Evolutionary conservation across 805 yeast genomes (phyloP).

Genomic region (Lachancea sp.): DNA sequence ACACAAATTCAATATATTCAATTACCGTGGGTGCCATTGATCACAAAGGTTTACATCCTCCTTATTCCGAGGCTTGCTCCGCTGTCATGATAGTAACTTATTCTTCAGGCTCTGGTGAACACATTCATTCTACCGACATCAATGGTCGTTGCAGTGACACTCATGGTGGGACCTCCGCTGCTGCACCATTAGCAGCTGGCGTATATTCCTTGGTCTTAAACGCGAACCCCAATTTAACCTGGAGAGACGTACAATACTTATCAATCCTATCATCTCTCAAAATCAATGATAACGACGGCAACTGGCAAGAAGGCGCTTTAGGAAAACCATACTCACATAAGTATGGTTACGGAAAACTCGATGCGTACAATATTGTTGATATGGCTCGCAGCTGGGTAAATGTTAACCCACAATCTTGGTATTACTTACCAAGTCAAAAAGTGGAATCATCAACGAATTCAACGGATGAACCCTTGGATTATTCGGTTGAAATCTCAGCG

Average conservation of each 20-base stretch:
- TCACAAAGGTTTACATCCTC: conserved; percentile 77
- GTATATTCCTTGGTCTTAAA: conserved; percentile 74
- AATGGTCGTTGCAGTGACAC: conserved; percentile 56
- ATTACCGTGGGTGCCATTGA: conserved; percentile 94
- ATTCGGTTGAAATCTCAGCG: conserved; percentile 40
- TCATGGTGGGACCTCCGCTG: conserved; percentile 98
- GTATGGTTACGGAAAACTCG: conserved; percentile 90
- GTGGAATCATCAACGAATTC: conserved; percentile 31
- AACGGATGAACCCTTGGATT: conserved; percentile 25
- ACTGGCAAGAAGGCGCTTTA: conserved; percentile 68
- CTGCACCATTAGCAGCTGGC: conserved; percentile 99
- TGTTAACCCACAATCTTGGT: conserved; percentile 91
- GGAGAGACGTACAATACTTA: conserved; percentile 93
- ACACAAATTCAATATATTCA: conserved; percentile 90
- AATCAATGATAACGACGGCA: conserved; percentile 58
- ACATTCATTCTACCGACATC: conserved; percentile 82
- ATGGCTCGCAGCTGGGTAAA: conserved; percentile 69
- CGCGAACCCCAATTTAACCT: conserved; percentile 80
- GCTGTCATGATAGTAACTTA: conserved; percentile 94
- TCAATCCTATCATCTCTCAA: conserved; percentile 65
- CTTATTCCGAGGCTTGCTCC: conserved; percentile 85
- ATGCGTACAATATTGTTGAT: conserved; percentile 68
- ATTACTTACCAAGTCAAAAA: conserved; percentile 40
- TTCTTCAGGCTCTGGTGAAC: conserved; percentile 84
- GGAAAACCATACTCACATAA: conserved; percentile 70